Percentiles rank a stretch among this genome's conserved stretches.
These are phyloP conservation scores for Botryotinia calthae DNA, from an alignment of 2,329 filamentous ascomycete genomes.

Conservation along the genomic window DNA sequence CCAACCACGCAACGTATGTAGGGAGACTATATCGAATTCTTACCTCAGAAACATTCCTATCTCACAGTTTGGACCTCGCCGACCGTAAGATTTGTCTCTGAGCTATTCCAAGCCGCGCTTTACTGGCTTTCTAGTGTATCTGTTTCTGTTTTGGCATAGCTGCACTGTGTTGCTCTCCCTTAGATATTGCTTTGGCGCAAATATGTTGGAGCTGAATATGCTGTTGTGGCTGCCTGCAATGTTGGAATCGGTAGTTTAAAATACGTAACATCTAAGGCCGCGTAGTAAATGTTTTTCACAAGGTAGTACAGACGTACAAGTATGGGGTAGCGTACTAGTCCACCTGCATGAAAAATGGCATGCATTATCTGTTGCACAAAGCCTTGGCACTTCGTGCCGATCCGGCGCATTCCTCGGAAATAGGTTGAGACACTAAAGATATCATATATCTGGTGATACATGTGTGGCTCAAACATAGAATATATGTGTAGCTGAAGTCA, in stretches of 20 bases:
- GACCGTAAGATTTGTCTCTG: not conserved
- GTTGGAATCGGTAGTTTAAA: not conserved
- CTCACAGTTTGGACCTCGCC: not conserved
- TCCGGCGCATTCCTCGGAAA: not conserved
- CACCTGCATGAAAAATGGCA: not conserved
- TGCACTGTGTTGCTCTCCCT: not conserved
- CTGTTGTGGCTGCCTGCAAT: too few species aligned
- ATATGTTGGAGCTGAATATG: not conserved
- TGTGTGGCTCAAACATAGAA: not conserved
- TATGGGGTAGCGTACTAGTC: not conserved
- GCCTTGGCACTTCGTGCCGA: not conserved
- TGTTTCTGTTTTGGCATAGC: not conserved
- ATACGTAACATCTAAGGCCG: not conserved
- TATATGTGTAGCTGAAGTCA: conserved; percentile 1
- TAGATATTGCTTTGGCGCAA: not conserved
- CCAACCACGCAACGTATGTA: not conserved
- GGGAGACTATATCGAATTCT: not conserved
- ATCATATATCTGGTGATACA: not conserved
- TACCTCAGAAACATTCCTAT: not conserved
- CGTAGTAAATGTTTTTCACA: not conserved
- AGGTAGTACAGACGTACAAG: not conserved
- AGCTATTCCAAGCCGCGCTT: too few species aligned
- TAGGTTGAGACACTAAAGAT: not conserved
- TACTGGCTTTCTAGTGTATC: not conserved
- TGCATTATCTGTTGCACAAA: not conserved